Evolutionary conservation across 192 early-diverging fungal genomes (phyloP), one percentile per base, ranked within the genome.

Genomic region (Dissophora ornata): DNA sequence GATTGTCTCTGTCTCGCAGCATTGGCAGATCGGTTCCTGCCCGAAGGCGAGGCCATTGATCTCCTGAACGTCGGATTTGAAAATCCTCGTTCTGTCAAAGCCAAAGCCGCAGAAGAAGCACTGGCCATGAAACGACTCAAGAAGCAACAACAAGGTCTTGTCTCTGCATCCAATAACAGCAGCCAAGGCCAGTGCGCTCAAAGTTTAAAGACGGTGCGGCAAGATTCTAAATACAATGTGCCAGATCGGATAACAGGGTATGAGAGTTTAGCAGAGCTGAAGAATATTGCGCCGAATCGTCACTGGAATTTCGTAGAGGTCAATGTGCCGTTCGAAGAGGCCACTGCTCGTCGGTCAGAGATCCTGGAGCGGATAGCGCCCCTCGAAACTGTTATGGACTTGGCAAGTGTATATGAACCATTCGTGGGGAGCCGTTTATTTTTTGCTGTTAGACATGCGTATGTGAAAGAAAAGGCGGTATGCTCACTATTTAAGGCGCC

Each of bases 21-120:
- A 0, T 83, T 98, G 7, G 88, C 90, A 4, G 83, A 95, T 66
- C 78, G 60, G 25, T 85, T 91, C 44, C 73, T 97, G 7, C 91
- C 95, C 2, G 40, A 64, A 0, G 71, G 82, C 2, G 93, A 95
- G 67, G 85, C 93, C 0, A 96, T 97, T 44, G 96, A 98, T 67
- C 81, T 98, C 18, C 80, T 98, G 40, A 98, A 98, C 83, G 96
- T 98, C 21, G 91, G 93, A 19, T 98, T 98, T 70, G 95, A 97
- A 52, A 98, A 97, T 64, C 95, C 95, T 10, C 84, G 95, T 5
- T 63, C 85, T 30, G 79, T 80, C 32, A 84, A 84, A 49, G 82
- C 83, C 4, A 71, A 66, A 41, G 70, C 83, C 53, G 50, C 63
- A 2, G 73, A 82, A 51, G 73, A 67, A 19, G 74, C 68, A 9